Base-by-base conservation (phyloP, 192 early-diverging fungal genomes). In the Geranomyces variabilis region DNA sequence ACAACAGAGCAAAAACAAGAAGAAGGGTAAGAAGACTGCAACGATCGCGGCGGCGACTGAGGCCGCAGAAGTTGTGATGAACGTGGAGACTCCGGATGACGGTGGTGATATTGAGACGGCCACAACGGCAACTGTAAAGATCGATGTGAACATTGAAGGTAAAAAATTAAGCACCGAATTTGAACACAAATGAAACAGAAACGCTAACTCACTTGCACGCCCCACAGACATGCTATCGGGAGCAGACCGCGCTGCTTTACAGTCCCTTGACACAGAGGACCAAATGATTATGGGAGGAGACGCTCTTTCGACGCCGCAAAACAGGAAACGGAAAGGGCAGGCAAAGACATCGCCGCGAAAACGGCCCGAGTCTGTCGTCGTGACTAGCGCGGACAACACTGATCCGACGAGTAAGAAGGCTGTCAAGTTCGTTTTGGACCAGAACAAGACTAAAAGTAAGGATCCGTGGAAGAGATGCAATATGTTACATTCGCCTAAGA, bases 391-490 rank as follows among this genome's bases (percentile, higher is more conserved):
- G 24, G 29, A 47, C 29, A 47, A 41, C 10, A 41, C 22, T 28
- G 46, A 72, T 19, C 0, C 53, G 21, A 26, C 44, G 26, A 4
- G 43, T 44, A 77, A 67, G 65, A 66, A 71, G 45, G 44, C 63
- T 58, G 69, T 78, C 41, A 36, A 53, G 21, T 63, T 78, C 17
- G 56, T 58, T 33, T 41, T 78, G 66, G 67, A 78, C 19, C 72
- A 78, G 34, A 78, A 78, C 71, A 48, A 30, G 41, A 48, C 65
- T 47, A 78, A 78, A 57, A 15, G 66, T 68, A 68, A 26, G 55
- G 5, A 41, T n/a, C n/a, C n/a, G n/a, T n/a, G n/a, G n/a, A n/a
- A n/a, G n/a, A n/a, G n/a, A n/a, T n/a, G n/a, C n/a, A n/a, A n/a
- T n/a, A n/a, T n/a, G n/a, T n/a, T n/a, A n/a, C n/a, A n/a, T n/a